Percentiles rank a stretch among this genome's conserved stretches.
Conservation (phyloP, 1,284 basidiomycete genomes). For the Stereum hirsutum region DNA sequence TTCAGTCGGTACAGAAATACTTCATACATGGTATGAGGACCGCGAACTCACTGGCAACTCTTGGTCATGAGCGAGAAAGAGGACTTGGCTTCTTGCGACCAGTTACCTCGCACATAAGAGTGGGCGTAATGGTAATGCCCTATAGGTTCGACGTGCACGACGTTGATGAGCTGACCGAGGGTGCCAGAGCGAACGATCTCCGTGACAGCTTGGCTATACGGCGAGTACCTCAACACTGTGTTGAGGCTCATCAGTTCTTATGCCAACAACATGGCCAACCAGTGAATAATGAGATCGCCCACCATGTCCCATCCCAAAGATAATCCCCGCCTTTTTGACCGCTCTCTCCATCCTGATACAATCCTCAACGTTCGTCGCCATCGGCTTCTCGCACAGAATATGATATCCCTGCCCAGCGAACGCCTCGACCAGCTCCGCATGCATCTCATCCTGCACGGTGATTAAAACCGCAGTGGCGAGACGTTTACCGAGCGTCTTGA, state of each 20-base stretch:
- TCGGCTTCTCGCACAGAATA: conserved; percentile 85
- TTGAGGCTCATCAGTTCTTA: background rate
- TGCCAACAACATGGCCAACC: background rate
- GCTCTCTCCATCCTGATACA: conserved; percentile 69
- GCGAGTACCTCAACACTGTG: conserved; percentile 81
- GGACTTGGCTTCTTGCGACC: conserved; percentile 60
- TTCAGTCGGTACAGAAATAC: conserved; percentile 1
- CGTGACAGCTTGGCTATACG: conserved; percentile 66
- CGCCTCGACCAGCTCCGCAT: conserved; percentile 61
- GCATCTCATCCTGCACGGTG: conserved; percentile 71
- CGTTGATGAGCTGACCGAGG: conserved; percentile 72
- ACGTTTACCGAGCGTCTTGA: conserved; percentile 50
- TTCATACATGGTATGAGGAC: no score
- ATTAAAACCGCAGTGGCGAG: conserved; percentile 77
- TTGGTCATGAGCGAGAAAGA: conserved; percentile 84
- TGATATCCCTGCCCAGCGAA: conserved; percentile 78
- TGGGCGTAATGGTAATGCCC: conserved; percentile 82
- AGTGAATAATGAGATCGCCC: conserved; percentile 10
- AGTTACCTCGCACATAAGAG: conserved; percentile 78
- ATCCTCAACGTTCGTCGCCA: conserved; percentile 69
- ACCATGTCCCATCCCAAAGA: conserved; percentile 87
- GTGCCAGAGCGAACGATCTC: conserved; percentile 60
- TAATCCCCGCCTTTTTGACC: conserved; percentile 53
- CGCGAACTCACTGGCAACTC: conserved; percentile 70
- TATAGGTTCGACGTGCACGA: conserved; percentile 70